Evolutionary conservation across 331 rosid genomes (phyloP), one percentile per base, ranked within the genome.

Genomic region (Stylosanthes scabra): DNA sequence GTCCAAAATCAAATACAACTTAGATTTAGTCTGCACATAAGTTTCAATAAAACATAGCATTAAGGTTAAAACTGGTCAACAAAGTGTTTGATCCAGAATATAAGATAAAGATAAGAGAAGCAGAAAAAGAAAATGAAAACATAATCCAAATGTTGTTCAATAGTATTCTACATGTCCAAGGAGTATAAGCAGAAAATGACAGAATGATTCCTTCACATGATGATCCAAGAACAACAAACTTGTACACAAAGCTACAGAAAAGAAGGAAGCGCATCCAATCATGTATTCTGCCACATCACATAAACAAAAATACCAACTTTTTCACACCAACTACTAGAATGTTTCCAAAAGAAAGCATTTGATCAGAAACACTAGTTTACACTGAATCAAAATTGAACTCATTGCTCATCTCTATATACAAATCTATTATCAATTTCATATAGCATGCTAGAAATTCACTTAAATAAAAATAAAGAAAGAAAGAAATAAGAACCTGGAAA

Each of bases 1-100:
- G 79, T 94, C 97, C 87, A 94, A 80, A 57, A 94, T 91, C 88
- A 94, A 83, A 85, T 91, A 91, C 28, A 94, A 88, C 82, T 94
- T 94, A 50, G 88, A 75, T 61, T 86, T 91, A 37, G 95, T 88
- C 98, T 93, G 92, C 82, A 72, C 66, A 82, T 4, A 16, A 34
- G 52, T 42, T 59, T 15, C 70, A 59, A 29, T 65, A 46, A 79
- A 59, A 69, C 9, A 76, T 20, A 42, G 70, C 9, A 80, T 11
- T 64, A 15, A 80, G 45, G 3, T 2, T 55, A 42, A 31, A 63
- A 80, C 14, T 34, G 13, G 6, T 40, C 34, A n/a, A 12, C 37
- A 27, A 46, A 64, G 37, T 37, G 0, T 7, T 51, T 54, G 20
- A 12, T 51, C 47, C 49, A 29, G 15, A 60, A 42, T 55, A 47